phyloP scores from a whole-genome alignment of 768 basidiomycete genomes.

The Lactifluus volemus region DNA sequence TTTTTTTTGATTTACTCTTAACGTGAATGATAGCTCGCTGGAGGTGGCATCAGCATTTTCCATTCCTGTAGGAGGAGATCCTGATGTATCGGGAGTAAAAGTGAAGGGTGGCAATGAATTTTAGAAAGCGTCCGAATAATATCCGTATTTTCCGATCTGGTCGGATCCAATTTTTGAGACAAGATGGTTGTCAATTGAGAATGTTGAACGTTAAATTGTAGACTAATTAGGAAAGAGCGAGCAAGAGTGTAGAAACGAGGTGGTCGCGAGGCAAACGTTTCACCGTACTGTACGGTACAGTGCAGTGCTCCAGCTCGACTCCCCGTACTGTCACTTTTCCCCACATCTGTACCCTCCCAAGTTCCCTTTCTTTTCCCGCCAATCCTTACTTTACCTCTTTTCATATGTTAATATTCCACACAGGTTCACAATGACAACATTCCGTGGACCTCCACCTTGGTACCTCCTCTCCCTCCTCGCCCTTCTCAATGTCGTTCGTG shows the following conservation, averaged over 20 bases:
- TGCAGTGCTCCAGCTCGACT: background rate
- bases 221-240: background rate
- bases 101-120: constrained; percentile 15
- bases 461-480: constrained; percentile 22
- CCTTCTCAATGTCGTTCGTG: constrained; percentile 26
- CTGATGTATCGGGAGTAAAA: constrained; percentile 14
- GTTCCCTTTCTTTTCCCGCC: background rate
- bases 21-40: background rate
- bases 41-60: constrained; percentile 12
- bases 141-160: no score
- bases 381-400: background rate
- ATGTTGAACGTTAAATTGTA: background rate
- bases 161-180: background rate
- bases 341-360: background rate
- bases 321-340: no score
- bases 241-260: background rate
- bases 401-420: constrained; percentile 9
- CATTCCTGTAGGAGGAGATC: constrained; percentile 17
- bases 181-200: background rate
- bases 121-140: background rate
- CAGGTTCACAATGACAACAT: background rate
- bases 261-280: constrained; percentile 11
- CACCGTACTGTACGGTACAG: background rate
- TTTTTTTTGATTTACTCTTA: background rate
- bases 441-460: constrained; percentile 18